Evolutionary conservation across 192 early-diverging fungal species (phyloP).

Genomic region (Geranomyces variabilis): DNA sequence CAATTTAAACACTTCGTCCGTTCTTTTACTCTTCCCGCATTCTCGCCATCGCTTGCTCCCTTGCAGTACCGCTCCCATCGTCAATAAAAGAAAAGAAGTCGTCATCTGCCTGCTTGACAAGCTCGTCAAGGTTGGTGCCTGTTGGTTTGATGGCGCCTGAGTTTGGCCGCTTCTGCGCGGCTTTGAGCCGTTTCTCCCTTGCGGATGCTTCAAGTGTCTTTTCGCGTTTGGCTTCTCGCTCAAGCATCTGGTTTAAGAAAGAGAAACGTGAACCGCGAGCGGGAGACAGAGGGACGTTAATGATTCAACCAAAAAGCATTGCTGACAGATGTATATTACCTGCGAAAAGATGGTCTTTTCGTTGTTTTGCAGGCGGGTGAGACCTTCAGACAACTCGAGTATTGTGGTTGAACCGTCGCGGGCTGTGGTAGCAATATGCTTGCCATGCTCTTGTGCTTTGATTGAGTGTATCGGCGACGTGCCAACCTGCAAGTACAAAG

Average conservation of each 20-base stretch:
- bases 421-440: conserved; percentile 54
- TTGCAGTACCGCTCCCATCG: conserved; percentile 42
- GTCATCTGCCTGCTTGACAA: conserved; percentile 52
- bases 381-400: conserved; percentile 55
- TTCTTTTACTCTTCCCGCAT: conserved; percentile 21
- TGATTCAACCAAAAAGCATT: not conserved
- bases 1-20: too few relatives aligned
- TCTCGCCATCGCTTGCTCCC: conserved; percentile 34
- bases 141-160: conserved; percentile 42
- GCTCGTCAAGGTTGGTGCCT: conserved; percentile 45
- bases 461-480: conserved; percentile 58
- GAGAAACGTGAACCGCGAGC: conserved; percentile 2
- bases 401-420: conserved; percentile 60
- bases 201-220: conserved; percentile 61
- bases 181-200: conserved; percentile 63
- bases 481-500: conserved; percentile 45
- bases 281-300: not conserved
- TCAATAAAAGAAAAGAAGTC: conserved; percentile 60
- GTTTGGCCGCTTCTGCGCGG: conserved; percentile 57
- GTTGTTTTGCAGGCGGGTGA: conserved; percentile 53
- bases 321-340: conserved; percentile 30
- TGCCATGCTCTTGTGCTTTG: conserved; percentile 65
- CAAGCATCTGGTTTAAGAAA: conserved; percentile 53
- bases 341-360: conserved; percentile 62
- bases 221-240: conserved; percentile 64